Base-by-base conservation (phyloP, 495 filamentous ascomycete genomes). In the Aspergillus incahuasiensis region DNA sequence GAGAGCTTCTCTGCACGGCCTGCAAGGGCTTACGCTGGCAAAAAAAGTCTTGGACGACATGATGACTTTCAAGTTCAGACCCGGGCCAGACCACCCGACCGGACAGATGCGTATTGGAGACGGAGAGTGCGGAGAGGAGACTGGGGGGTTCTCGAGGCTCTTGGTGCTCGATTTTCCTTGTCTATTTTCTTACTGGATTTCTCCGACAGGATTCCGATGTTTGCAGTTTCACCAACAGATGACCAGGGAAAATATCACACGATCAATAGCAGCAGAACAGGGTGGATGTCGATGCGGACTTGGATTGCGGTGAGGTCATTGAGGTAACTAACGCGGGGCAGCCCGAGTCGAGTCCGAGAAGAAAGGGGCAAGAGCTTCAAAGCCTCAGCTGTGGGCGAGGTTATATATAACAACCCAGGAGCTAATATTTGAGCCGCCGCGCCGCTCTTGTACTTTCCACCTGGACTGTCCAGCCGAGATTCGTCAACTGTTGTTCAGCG, bases 11-110 rank as follows among this genome's bases (percentile, higher is more conserved):
- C n/a, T n/a, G n/a, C n/a, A n/a, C n/a, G n/a, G n/a, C n/a, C n/a
- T n/a, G n/a, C n/a, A 30, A 35, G 32, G 25, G 57, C 68, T 67
- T 63, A 68, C 66, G 54, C 66, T 71, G n/a, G 66, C 64, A 59
- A 67, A 71, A 47, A 61, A 71, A 51, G 50, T 68, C 55, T 35
- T 35, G 32, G 32, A 35, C 32, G 32, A 35, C 32, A 35, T 35
- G 32, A 35, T 35, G 32, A n/a, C n/a, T 9, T 15, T 12, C 32
- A 5, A 35, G 32, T n/a, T 24, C 19, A 28, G 34, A 52, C 20
- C n/a, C 39, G 24, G 46, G 38, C 39, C 18, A 54, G 50, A 45
- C 30, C 57, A 44, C 46, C 25, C 45, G 21, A 30, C 8, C 39
- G 46, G 22, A 48, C 42, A 35, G 25, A 15, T 35, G 32, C 32